Evolutionary conservation across 1,139 yeast genomes (phyloP), one percentile per base, ranked within the genome.

Genomic region (Waltiozyma sp.): DNA sequence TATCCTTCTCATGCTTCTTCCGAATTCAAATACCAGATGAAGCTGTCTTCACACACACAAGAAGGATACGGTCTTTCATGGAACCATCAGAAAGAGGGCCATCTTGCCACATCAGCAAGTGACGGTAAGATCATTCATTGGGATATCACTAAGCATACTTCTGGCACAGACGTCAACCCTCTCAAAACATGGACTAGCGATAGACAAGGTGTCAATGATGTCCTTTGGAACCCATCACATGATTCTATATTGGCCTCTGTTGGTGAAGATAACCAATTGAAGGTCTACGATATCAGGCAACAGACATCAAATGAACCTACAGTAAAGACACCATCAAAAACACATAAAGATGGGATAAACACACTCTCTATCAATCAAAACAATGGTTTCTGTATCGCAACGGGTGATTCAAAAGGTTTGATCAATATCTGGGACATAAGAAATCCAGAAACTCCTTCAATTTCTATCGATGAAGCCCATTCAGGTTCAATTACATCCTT

Each of bases 361-460:
- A 65, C 83, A 4, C 59, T 89, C 9, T 72, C 81, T 37, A 72
- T 84, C 55, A 85, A 80, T 57, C 77, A 76, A 0, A 64, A 65
- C 1, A 75, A 78, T 51, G 70, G 70, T 45, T 65, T 67, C 49
- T 67, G 77, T 35, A 53, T 84, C 15, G 88, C 87, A 1, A 71
- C 88, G 0, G 96, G 93, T 2, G 83, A 81, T 45, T 69, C 76
- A 6, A 57, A 59, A n/a, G 93, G 93, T 2, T 49, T 47, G 0
- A 59, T 86, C 2, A 68, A 68, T 40, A 55, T 85, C 7, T 82
- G 89, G 83, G 97, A 89, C 59, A 53, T 84, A 14, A 69, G 97
- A 52, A 58, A 62, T 19, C 49, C 72, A 16, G 50, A 55, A 1
- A 38, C 45, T 9, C 62, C 63, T 2, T 60, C 66, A 1, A 49